Base-by-base conservation (phyloP, 73 alveolate genomes). In the Diophrys appendiculata region DNA sequence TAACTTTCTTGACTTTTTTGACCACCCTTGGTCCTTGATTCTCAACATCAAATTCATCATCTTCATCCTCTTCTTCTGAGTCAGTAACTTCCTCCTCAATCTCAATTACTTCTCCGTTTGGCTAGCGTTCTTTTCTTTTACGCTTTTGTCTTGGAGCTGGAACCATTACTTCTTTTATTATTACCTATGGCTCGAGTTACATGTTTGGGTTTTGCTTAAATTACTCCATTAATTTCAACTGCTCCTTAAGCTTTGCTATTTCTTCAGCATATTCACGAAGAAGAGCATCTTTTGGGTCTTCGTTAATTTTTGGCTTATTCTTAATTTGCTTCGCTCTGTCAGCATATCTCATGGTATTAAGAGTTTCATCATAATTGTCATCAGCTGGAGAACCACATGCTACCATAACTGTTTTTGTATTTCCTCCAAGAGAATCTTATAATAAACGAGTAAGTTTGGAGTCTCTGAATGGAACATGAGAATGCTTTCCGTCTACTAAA, bases 211-310 rank as follows among this genome's bases (percentile, higher is more conserved):
- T 75, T 31, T 35, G 69, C 43, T 54, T 43, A 73, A 35, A 27
- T 29, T 54, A 65, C 78, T 31, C 55, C 35, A 53, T 52, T 65
- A 54, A 43, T 27, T 29, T 26, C 68, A n/a, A n/a, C n/a, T n/a
- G n/a, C 60, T 43, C 60, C 80, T 76, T 83, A 29, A 85, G 80
- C 30, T 74, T 54, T 76, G 87, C 72, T 29, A 97, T 97, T 88
- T 97, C 99, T 56, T 96, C 99, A 68, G 93, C 99, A 77, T 93
- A 96, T 77, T 97, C 75, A 54, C 97, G 90, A 24, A 97, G 92
- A 32, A 96, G 88, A 29, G 99, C 99, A 82, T 97, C 99, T 84
- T 96, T 97, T 22, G 99, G 99, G 83, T 97, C 99, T 92, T 97
- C 98, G 79, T 97, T 97, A 29, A 97, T 86, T 79, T 94, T 90